Evolutionary conservation across 2,329 filamentous ascomycete genomes (phyloP).

Genomic region (Ophiostoma novo-ulmi): DNA sequence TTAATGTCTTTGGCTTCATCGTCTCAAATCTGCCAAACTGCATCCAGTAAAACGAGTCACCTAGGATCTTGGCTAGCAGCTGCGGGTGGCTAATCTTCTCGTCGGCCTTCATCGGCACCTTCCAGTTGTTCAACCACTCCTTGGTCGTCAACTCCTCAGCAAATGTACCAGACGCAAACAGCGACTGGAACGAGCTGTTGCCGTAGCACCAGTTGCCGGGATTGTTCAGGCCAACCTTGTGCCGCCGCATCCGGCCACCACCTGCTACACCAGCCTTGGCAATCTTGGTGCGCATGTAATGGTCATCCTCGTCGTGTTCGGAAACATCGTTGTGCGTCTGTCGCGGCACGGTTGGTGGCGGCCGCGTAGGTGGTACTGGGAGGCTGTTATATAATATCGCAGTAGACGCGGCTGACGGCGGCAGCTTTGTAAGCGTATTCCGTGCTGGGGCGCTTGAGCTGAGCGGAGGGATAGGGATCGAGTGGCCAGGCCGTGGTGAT

Average conservation of each 20-base stretch:
- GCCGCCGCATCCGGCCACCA: constrained; percentile 37
- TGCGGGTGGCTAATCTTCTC: constrained; percentile 51
- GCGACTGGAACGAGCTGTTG: constrained; percentile 81
- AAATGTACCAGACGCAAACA: constrained; percentile 69
- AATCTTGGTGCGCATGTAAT: constrained; percentile 41
- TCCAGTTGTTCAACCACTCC: constrained; percentile 58
- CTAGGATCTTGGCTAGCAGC: constrained; percentile 55
- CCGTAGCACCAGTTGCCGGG: constrained; percentile 84
- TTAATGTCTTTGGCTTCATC: constrained; percentile 53
- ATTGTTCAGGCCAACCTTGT: constrained; percentile 70
- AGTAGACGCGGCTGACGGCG: not conserved
- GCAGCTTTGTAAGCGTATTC: constrained; percentile 8
- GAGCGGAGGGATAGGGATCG: not conserved
- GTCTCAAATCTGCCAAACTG: constrained; percentile 44
- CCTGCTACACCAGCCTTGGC: constrained; percentile 33
- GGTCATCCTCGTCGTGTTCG: constrained; percentile 36
- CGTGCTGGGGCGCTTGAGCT: not conserved
- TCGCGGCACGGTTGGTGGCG: constrained; percentile 61
- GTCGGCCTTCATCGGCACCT: constrained; percentile 61
- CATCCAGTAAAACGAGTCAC: constrained; percentile 56
- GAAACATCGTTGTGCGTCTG: constrained; percentile 75
- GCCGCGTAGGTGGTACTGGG: constrained; percentile 53
- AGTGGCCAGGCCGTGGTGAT: not conserved
- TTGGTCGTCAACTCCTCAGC: constrained; percentile 56
- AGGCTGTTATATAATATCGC: constrained; percentile 5